Evolutionary conservation across 73 alveolate genomes (phyloP).

Genomic region (Paramecium caudatum): DNA sequence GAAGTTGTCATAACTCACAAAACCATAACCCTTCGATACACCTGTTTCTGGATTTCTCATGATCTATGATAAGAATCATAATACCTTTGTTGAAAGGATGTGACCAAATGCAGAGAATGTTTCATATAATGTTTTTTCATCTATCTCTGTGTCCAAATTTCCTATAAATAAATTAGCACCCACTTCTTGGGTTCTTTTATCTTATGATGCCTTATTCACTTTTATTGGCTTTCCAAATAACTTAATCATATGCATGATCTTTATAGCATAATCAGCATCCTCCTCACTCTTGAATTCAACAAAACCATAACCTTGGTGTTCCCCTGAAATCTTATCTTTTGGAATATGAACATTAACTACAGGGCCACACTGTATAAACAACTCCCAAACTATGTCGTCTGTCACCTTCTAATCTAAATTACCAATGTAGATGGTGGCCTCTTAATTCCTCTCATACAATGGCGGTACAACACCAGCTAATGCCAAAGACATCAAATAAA

Average conservation of each 20-base stretch:
- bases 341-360: conserved; percentile 99
- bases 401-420: conserved; percentile 93
- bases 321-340: conserved; percentile 97
- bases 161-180: conserved; percentile 99
- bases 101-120: conserved; percentile 99
- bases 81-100: conserved; percentile 86
- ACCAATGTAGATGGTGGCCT: conserved; percentile 85
- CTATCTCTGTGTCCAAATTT: conserved; percentile 98
- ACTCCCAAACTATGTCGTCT: conserved; percentile 97
- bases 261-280: conserved; percentile 99
- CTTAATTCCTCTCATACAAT: conserved; percentile 75
- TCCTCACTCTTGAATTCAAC: conserved; percentile 85
- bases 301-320: conserved; percentile 93
- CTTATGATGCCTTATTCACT: conserved; percentile 98
- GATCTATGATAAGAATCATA: conserved; percentile 45
- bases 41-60: conserved; percentile 96
- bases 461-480: conserved; percentile 72
- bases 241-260: conserved; percentile 99
- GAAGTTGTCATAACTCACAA: conserved; percentile 98
- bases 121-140: conserved; percentile 98
- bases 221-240: conserved; percentile 98
- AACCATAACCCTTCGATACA: conserved; percentile 96
- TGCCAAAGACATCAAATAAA: conserved; percentile 70
- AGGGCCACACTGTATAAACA: conserved; percentile 98
- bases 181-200: conserved; percentile 97